Conservation (phyloP, 495 filamentous ascomycete genomes). For the Platismatia glauca region DNA sequence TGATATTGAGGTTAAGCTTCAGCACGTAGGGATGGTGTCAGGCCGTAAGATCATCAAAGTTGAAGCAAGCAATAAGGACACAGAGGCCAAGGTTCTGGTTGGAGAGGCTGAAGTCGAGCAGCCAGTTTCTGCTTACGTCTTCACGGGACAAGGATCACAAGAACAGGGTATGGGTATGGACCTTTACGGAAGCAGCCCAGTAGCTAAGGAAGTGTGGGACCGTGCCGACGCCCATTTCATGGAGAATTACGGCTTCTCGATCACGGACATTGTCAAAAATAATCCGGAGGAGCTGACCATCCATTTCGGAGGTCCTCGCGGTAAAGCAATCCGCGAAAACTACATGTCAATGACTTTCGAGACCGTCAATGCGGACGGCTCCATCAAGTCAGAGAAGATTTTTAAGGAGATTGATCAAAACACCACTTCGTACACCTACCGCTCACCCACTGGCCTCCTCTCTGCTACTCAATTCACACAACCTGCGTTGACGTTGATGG, state of each 20-base stretch:
- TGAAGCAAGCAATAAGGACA: conserved; percentile 85
- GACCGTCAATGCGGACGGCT: conserved; percentile 80
- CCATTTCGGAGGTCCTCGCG: conserved; percentile 92
- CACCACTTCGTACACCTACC: conserved; percentile 92
- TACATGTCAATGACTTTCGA: conserved; percentile 99
- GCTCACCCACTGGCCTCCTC: conserved; percentile 86
- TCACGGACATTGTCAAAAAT: conserved; percentile 98
- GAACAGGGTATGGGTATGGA: conserved; percentile 99
- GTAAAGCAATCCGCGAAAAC: conserved; percentile 94
- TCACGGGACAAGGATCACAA: conserved; percentile 95
- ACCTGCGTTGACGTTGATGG: conserved; percentile 94
- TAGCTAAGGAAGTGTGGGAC: conserved; percentile 97
- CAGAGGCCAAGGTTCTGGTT: conserved; percentile 86
- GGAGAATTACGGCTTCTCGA: conserved; percentile 96
- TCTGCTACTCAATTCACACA: conserved; percentile 99
- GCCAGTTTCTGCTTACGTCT: conserved; percentile 93
- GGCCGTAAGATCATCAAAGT: conserved; percentile 99
- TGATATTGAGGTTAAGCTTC: conserved; percentile 81
- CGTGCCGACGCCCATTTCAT: conserved; percentile 95
- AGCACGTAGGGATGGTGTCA: conserved; percentile 95
- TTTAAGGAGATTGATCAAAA: conserved; percentile 94
- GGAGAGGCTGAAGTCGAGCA: conserved; percentile 98
- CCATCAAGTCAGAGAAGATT: conserved; percentile 95
- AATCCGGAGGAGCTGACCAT: conserved; percentile 99
- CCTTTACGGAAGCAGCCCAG: conserved; percentile 81